A percentile compares a stretch with the other conserved stretches of the same genome.
These are phyloP conservation scores for Hansenula lynferdii DNA, from an alignment of 1,139 yeast genomes.

Conservation along the genomic window DNA sequence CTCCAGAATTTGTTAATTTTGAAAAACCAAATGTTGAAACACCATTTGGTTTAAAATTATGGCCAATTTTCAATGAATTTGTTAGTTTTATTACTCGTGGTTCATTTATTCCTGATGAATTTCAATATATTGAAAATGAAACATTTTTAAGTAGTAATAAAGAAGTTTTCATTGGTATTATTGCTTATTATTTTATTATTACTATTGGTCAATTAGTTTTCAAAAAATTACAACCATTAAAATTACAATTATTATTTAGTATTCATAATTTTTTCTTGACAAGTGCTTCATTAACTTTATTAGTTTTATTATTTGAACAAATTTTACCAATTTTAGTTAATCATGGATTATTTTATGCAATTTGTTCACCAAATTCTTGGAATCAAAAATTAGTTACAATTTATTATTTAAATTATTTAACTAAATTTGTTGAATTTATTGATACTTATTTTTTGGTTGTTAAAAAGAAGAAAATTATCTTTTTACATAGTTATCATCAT, in stretches of 20 bases:
- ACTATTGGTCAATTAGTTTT: conserved; percentile 75
- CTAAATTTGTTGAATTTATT: conserved; percentile 76
- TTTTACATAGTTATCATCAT: conserved; percentile 95
- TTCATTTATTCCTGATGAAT: conserved; percentile 53
- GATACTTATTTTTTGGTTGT: conserved; percentile 92
- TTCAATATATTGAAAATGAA: conserved; percentile 59
- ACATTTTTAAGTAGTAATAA: conserved; percentile 68
- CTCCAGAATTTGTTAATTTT: conserved; percentile 18
- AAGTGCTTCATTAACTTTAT: conserved; percentile 56
- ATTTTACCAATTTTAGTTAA: conserved; percentile 71
- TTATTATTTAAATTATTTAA: conserved; percentile 75
- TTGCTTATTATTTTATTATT: conserved; percentile 69
- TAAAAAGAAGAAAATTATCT: conserved; percentile 85
- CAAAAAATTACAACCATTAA: conserved; percentile 58
- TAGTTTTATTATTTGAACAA: conserved; percentile 76
- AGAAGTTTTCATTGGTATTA: conserved; percentile 60
- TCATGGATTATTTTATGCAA: conserved; percentile 81
- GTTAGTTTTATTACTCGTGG: conserved; percentile 24
- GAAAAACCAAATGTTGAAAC: conserved; percentile 60
- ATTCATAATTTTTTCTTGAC: conserved; percentile 82
- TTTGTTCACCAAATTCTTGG: conserved; percentile 78
- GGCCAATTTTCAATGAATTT: conserved; percentile 75
- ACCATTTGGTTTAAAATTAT: conserved; percentile 86
- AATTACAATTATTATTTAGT: conserved; percentile 69
- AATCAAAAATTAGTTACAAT: conserved; percentile 80